phyloP scores from a whole-genome alignment of 2,329 filamentous ascomycete species.

The Diaporthe ilicicola region DNA sequence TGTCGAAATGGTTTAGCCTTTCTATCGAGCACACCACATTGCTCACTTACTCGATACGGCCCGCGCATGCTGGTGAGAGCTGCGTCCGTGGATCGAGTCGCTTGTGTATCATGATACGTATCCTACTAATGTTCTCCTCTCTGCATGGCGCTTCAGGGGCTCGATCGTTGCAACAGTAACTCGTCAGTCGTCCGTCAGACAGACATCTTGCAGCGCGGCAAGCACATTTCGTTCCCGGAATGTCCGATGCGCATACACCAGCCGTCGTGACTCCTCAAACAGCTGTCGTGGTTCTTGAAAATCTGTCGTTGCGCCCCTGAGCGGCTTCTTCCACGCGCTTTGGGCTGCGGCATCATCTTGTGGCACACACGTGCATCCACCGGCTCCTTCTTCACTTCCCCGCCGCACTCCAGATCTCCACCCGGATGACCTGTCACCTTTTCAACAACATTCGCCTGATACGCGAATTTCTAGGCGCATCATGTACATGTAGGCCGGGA shows the following conservation, averaged over 20 bases:
- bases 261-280: conserved; percentile 9
- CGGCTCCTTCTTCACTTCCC: conserved; percentile 18
- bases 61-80: background rate
- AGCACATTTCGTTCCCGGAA: conserved; percentile 3
- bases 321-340: conserved; percentile 17
- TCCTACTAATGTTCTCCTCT: background rate
- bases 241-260: conserved; percentile 3
- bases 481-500: conserved; percentile 13
- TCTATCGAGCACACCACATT: background rate
- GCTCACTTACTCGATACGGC: background rate
- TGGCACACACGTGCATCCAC: conserved; percentile 23
- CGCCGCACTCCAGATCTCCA: conserved; percentile 32
- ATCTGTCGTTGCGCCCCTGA: conserved; percentile 11
- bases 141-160: background rate
- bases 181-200: conserved; percentile 17
- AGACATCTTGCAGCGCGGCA: conserved; percentile 21
- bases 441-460: conserved; percentile 8
- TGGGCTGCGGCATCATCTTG: conserved; percentile 20
- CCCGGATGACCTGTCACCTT: conserved; percentile 30
- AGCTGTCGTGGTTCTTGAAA: conserved; percentile 4
- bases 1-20: background rate
- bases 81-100: background rate
- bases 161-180: conserved; percentile 1
- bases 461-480: conserved; percentile 5
- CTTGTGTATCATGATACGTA: background rate